A percentile compares a stretch with the other conserved stretches of the same genome.
These are phyloP conservation scores for Candida sojae DNA, from an alignment of 1,139 yeast genomes.

Conservation along the genomic window DNA sequence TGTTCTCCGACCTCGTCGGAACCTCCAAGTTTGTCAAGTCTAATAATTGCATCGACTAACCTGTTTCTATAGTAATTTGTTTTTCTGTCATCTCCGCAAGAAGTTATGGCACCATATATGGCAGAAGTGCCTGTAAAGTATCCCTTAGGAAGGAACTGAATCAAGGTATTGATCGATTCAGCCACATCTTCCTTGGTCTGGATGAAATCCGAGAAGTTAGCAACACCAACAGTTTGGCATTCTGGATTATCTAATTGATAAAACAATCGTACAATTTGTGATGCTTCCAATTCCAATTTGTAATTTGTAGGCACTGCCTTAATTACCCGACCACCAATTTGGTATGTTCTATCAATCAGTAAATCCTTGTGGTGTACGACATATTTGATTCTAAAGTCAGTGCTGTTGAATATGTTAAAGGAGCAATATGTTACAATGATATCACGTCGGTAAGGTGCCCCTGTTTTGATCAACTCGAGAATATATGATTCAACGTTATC, in stretches of 20 bases:
- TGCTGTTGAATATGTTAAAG: slow-evolving; percentile 49
- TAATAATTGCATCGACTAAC: slow-evolving; percentile 32
- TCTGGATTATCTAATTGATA: slow-evolving; percentile 36
- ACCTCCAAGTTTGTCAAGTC: slow-evolving; percentile 22
- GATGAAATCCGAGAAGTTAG: slow-evolving; percentile 26
- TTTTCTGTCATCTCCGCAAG: slow-evolving; percentile 31
- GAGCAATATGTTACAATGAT: slow-evolving; percentile 49
- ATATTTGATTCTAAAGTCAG: slow-evolving; percentile 46
- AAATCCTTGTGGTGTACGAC: slow-evolving; percentile 26
- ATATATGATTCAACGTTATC: slow-evolving; percentile 26
- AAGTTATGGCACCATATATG: slow-evolving; percentile 30
- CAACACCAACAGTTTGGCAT: slow-evolving; percentile 36
- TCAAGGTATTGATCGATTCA: slow-evolving; percentile 20
- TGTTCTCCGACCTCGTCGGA: slow-evolving; percentile 15
- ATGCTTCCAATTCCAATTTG: slow-evolving; percentile 33
- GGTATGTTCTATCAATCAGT: slow-evolving; percentile 31
- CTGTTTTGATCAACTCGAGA: slow-evolving; percentile 21
- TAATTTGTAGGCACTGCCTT: slow-evolving; percentile 16
- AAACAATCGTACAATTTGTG: slow-evolving; percentile 34
- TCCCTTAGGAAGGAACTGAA: slow-evolving; percentile 30
- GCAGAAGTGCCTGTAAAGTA: slow-evolving; percentile 27
- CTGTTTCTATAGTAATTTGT: slow-evolving; percentile 37
- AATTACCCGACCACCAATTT: slow-evolving; percentile 13
- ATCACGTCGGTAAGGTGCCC: slow-evolving; percentile 27
- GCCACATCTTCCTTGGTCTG: slow-evolving; percentile 18